These are phyloP conservation scores for Hypoxylon sp. DNA, from an alignment of 2,329 filamentous ascomycete species.

Conservation along the genomic window DNA sequence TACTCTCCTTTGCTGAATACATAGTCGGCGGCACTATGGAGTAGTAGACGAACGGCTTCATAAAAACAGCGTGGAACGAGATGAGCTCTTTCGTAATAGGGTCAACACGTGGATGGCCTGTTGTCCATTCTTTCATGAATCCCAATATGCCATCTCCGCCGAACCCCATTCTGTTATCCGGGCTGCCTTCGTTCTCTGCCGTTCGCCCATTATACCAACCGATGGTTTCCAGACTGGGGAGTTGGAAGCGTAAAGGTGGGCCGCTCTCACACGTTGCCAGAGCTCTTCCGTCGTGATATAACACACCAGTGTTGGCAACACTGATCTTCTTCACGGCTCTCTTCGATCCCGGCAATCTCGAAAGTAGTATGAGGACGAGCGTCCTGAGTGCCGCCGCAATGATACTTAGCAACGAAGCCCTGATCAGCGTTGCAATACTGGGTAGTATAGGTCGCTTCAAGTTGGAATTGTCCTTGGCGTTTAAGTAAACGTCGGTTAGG, in stretches of 20 bases:
- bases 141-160: slow-evolving; percentile 69
- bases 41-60: slow-evolving; percentile 76
- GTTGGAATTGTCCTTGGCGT: slow-evolving; percentile 62
- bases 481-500: slow-evolving; percentile 75
- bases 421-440: slow-evolving; percentile 76
- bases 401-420: slow-evolving; percentile 67
- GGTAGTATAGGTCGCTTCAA: slow-evolving; percentile 72
- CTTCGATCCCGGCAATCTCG: slow-evolving; percentile 68
- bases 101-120: slow-evolving; percentile 78
- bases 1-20: slow-evolving; percentile 46
- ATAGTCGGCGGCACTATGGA: slow-evolving; percentile 60
- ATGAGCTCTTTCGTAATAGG: slow-evolving; percentile 74
- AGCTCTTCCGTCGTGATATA: slow-evolving; percentile 78
- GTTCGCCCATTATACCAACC: slow-evolving; percentile 77
- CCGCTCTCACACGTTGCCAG: slow-evolving; percentile 80
- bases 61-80: slow-evolving; percentile 76
- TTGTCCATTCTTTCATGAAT: slow-evolving; percentile 80
- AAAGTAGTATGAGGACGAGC: slow-evolving; percentile 70
- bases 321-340: slow-evolving; percentile 76
- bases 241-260: slow-evolving; percentile 74
- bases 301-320: slow-evolving; percentile 76
- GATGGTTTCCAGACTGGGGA: slow-evolving; percentile 76
- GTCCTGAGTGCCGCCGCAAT: slow-evolving; percentile 69
- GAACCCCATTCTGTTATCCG: slow-evolving; percentile 58
- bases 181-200: slow-evolving; percentile 65